Conservation (phyloP, 768 basidiomycete genomes). For the Kondoa malvinella region DNA sequence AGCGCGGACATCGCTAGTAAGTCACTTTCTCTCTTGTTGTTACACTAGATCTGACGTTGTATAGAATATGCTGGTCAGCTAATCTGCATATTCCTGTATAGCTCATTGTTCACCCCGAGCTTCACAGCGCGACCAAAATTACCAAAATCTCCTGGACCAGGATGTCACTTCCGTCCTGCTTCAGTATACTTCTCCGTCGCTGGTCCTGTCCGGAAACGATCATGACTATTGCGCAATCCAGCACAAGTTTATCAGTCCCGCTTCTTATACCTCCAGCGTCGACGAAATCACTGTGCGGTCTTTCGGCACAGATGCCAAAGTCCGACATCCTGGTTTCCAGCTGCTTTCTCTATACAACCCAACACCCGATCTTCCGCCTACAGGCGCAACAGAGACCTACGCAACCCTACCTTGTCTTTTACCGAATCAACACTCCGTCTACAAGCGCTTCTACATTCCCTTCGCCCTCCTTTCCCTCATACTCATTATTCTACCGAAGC, state of each 20-base stretch:
- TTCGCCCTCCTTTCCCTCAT: constrained; percentile 45
- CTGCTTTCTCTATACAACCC: constrained; percentile 49
- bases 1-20: constrained; percentile 44
- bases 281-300: constrained; percentile 77
- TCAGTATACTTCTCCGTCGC: constrained; percentile 44
- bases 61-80: no score
- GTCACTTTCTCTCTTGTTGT: no score
- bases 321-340: constrained; percentile 71
- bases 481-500: constrained; percentile 26
- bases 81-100: no score
- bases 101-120: constrained; percentile 57
- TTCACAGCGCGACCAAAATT: constrained; percentile 36
- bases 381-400: constrained; percentile 8
- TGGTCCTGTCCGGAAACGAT: constrained; percentile 80
- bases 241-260: constrained; percentile 30
- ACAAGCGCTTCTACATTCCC: constrained; percentile 47
- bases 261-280: constrained; percentile 32
- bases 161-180: constrained; percentile 52
- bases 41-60: no score
- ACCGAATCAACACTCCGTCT: constrained; percentile 69
- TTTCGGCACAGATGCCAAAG: constrained; percentile 74
- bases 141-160: constrained; percentile 57
- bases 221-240: constrained; percentile 86
- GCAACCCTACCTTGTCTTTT: constrained; percentile 42
- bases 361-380: constrained; percentile 22